Evolutionary conservation across 2,329 filamentous ascomycete species (phyloP), one percentile per base, ranked within the genome.

Genomic region (Cytospora schulzeri): DNA sequence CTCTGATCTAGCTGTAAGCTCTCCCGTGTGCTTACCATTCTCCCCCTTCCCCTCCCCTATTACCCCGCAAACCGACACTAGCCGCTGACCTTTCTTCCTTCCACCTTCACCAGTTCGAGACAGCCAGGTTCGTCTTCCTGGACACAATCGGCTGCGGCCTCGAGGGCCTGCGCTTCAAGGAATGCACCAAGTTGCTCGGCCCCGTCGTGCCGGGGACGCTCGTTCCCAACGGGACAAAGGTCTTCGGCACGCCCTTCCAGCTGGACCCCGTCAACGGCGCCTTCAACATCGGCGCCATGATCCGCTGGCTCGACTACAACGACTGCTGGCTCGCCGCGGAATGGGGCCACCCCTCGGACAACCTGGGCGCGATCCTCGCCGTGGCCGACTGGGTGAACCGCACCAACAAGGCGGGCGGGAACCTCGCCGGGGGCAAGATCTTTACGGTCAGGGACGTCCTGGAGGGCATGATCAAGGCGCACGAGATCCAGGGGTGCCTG

Each of bases 261-360:
- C 88, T 99, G 71, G 95, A 98, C 77, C 95, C 95, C 48, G 88
- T 98, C 76, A 94, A 94, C 73, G 95, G 90, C 68, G 95, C 95
- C 69, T 98, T 99, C 87, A 98, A 98, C 85, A 98, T 99, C 73
- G 95, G 95, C 73, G 91, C 95, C 73, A 96, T 97, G 90, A 97
- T 99, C 81, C 87, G 95, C 76, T 99, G 95, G 95, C 87, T 99
- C 73, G 95, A 99, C 83, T 99, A 98, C 87, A 99, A 99, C 79
- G 95, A 99, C 86, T 98, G 95, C 87, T 99, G 94, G 95, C 85
- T 98, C 69, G 95, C 94, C 53, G 95, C 95, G 63, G 95, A 99
- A 82, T 99, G 95, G 95, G 95, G 95, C 65, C 95, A 99, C 79
- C 95, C 95, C 68, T 97, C 93, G 5, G 95, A 99, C 83, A 99